Percentiles rank a stretch among this genome's conserved stretches.
These are phyloP conservation scores for Colletotrichum trifolii DNA, from an alignment of 2,329 filamentous ascomycete species.

Conservation along the genomic window DNA sequence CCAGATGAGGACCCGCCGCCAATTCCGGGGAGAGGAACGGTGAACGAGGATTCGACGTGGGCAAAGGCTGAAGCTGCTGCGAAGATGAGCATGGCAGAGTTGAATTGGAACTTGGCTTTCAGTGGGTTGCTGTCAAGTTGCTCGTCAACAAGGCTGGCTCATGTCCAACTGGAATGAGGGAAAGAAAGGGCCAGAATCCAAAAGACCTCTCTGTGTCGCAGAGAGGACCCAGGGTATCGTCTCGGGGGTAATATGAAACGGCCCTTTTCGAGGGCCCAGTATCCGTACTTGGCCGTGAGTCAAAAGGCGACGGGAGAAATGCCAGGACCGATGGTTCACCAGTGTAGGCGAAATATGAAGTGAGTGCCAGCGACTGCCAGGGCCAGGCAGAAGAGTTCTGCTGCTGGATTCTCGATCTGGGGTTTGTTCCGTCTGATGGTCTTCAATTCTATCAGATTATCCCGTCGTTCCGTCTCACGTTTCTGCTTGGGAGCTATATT, in stretches of 20 bases:
- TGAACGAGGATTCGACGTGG: constrained; percentile 1
- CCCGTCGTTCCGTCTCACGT: constrained; percentile 31
- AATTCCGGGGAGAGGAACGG: constrained; percentile 18
- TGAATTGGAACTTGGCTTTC: constrained; percentile 5
- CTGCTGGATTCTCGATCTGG: background rate
- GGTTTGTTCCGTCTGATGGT: constrained; percentile 21
- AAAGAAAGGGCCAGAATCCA: background rate
- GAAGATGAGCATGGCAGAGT: background rate
- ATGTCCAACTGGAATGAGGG: background rate
- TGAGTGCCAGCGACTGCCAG: too few species aligned
- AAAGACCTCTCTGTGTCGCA: background rate
- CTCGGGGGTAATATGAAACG: constrained; percentile 34
- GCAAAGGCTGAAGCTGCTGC: background rate
- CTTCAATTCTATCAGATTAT: constrained; percentile 28
- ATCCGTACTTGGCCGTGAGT: constrained; percentile 21
- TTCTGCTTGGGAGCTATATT: constrained; percentile 4
- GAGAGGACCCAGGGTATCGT: constrained; percentile 26
- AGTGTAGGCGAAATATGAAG: background rate
- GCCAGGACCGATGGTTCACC: constrained; percentile 5
- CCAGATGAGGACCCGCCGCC: constrained; percentile 21
- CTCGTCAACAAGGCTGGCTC: background rate
- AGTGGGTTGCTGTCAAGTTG: background rate
- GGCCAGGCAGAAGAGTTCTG: background rate
- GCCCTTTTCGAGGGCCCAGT: constrained; percentile 22
- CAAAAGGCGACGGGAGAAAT: constrained; percentile 12